Evolutionary conservation across 768 basidiomycete species (phyloP), one percentile per base, ranked within the genome.

Genomic region (Lentinula sp.): DNA sequence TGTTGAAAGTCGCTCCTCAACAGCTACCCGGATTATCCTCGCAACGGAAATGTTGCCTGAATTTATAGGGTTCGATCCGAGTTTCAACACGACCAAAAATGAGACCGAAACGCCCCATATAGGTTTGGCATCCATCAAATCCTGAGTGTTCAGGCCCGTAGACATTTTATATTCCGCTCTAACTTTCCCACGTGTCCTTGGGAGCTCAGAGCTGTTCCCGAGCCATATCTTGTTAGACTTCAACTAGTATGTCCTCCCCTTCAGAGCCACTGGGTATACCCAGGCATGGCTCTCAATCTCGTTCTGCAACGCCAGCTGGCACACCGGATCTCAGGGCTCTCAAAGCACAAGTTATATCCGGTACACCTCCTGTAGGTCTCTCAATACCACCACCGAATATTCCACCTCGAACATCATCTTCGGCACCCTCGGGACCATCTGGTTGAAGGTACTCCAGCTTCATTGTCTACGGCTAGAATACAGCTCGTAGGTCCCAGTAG

Each of bases 311-410:
- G 13, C 76, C 79, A 1, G 65, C 76, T 13, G 85, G 85, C 48
- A 88, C 89, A 18, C 87, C 89, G 6, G 84, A 87, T 66, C 71
- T 88, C 61, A 80, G 83, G 37, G 75, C 78, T 13, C 74, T 90
- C n/a, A 83, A 88, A 2, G 84, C 86, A 18, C 84, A 84, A 61
- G 68, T 74, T 5, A 83, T 82, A 15, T 81, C 82, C 5, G 80
- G 78, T 54, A 81, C 86, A 71, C 78, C 81, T 28, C 78, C 80
- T 2, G 69, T 74, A 1, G 31, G 57, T 6, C 75, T 80, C 32
- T 80, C 81, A 63, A 75, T 82, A 45, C 86, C 87, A 15, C 74
- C 77, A 0, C 79, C 87, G 21, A 81, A 83, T 63, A 84, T 86
- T 28, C 85, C 85, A 13, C 59, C 63, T 57, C 13, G 55, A 13